Evolutionary conservation across 768 basidiomycete genomes (phyloP).

Genomic region (Saitozyma podzolica): DNA sequence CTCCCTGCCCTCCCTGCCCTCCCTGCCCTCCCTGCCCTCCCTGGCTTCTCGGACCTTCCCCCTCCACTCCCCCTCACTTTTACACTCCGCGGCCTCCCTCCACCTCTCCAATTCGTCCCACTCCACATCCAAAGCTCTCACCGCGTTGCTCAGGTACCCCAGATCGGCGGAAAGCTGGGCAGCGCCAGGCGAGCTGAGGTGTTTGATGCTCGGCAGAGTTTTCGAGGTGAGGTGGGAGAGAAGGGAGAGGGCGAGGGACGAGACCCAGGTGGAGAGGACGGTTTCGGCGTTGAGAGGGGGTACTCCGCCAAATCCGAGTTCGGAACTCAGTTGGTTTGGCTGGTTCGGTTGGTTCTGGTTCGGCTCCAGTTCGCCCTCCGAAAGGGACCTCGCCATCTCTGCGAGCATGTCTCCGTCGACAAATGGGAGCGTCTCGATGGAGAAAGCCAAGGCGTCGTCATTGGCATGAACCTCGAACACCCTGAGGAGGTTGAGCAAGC

Average conservation of each 20-base stretch:
- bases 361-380: neutral
- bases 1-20: too few species aligned
- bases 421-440: constrained; percentile 75
- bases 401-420: constrained; percentile 59
- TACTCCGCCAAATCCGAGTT: constrained; percentile 16
- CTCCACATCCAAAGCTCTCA: constrained; percentile 85
- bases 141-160: constrained; percentile 85
- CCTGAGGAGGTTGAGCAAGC: constrained; percentile 87
- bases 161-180: constrained; percentile 84
- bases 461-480: constrained; percentile 92
- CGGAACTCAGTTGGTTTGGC: neutral
- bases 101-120: constrained; percentile 75
- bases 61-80: constrained; percentile 56
- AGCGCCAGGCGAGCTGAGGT: constrained; percentile 66
- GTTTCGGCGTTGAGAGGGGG: constrained; percentile 58
- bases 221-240: constrained; percentile 69
- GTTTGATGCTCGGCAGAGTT: constrained; percentile 70
- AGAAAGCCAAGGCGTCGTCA: constrained; percentile 76
- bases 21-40: too few species aligned
- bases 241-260: constrained; percentile 80
- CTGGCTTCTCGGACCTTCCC: constrained; percentile 14
- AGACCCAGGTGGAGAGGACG: constrained; percentile 87
- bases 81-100: constrained; percentile 67
- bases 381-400: constrained; percentile 6
- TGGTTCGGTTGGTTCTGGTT: neutral